These are phyloP conservation scores for Hericium coralloides DNA, from an alignment of 768 basidiomycete species.

Conservation along the genomic window DNA sequence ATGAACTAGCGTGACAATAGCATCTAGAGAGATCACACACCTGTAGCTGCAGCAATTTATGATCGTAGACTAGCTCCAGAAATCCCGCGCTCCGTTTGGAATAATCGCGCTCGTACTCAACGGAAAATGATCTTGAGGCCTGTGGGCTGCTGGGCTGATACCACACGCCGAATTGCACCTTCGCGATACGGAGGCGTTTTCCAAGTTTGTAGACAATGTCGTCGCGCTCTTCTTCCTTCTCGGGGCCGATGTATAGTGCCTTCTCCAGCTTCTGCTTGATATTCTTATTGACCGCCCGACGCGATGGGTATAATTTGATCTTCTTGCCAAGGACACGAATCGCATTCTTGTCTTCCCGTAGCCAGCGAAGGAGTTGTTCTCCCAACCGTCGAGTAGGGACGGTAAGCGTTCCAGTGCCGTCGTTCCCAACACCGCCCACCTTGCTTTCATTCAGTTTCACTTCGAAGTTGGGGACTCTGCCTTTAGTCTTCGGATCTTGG, in stretches of 20 bases:
- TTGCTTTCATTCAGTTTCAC: slow-evolving; percentile 41
- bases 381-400: slow-evolving; percentile 26
- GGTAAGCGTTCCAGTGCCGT: slow-evolving; percentile 36
- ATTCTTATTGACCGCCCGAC: not conserved
- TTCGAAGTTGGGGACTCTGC: slow-evolving; percentile 44
- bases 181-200: slow-evolving; percentile 43
- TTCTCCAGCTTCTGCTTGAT: slow-evolving; percentile 19
- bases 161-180: slow-evolving; percentile 60
- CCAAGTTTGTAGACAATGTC: slow-evolving; percentile 35
- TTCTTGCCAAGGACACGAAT: slow-evolving; percentile 12
- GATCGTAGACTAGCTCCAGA: slow-evolving; percentile 60
- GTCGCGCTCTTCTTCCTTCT: slow-evolving; percentile 21
- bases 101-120: slow-evolving; percentile 59
- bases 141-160: slow-evolving; percentile 26
- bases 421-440: slow-evolving; percentile 42
- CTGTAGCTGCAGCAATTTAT: slow-evolving; percentile 54
- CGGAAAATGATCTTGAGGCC: slow-evolving; percentile 38
- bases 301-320: not conserved
- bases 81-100: slow-evolving; percentile 35
- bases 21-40: slow-evolving; percentile 25
- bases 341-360: slow-evolving; percentile 19
- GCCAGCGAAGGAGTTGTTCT: slow-evolving; percentile 36
- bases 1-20: too few relatives aligned
- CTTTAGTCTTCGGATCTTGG: slow-evolving; percentile 21
- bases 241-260: slow-evolving; percentile 23